Percentiles rank a stretch among this genome's conserved stretches.
Conservation (phyloP, 495 filamentous ascomycete species). For the Penicillium parvum region DNA sequence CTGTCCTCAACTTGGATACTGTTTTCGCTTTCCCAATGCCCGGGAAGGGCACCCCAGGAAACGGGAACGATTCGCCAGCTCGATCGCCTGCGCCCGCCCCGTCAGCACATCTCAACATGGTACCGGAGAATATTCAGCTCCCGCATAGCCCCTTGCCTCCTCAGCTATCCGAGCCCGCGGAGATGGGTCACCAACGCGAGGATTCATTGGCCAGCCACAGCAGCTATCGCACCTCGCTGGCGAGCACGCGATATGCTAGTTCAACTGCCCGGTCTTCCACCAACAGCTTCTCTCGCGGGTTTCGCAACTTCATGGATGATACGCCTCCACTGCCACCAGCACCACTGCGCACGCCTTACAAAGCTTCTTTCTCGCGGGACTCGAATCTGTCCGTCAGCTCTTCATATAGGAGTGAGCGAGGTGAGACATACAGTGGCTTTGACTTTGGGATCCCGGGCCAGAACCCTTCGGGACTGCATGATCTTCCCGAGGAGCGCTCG, state of each 20-base stretch:
- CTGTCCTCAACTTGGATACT: slow-evolving; percentile 49
- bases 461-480: slow-evolving; percentile 14
- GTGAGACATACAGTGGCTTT: slow-evolving; percentile 29
- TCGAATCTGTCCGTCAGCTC: slow-evolving; percentile 23
- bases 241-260: slow-evolving; percentile 41
- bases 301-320: slow-evolving; percentile 33
- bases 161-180: slow-evolving; percentile 5
- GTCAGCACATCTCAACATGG: slow-evolving; percentile 13
- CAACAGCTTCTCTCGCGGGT: slow-evolving; percentile 31
- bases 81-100: slow-evolving; percentile 20
- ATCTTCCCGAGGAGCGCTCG: slow-evolving; percentile 16
- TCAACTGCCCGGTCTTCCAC: slow-evolving; percentile 40
- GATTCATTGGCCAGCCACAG: slow-evolving; percentile 41
- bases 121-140: slow-evolving; percentile 18
- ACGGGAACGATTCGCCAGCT: slow-evolving; percentile 3
- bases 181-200: slow-evolving; percentile 23
- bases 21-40: slow-evolving; percentile 60
- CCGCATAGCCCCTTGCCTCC: slow-evolving; percentile 32
- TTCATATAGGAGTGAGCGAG: slow-evolving; percentile 16
- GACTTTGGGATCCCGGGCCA: slow-evolving; percentile 24
- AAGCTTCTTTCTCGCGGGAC: slow-evolving; percentile 20
- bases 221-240: slow-evolving; percentile 41
- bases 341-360: slow-evolving; percentile 24
- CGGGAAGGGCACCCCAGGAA: slow-evolving; percentile 32
- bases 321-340: slow-evolving; percentile 35